Conservation (phyloP, 2,329 filamentous ascomycete genomes). For the Stachybotrys echinatus region DNA sequence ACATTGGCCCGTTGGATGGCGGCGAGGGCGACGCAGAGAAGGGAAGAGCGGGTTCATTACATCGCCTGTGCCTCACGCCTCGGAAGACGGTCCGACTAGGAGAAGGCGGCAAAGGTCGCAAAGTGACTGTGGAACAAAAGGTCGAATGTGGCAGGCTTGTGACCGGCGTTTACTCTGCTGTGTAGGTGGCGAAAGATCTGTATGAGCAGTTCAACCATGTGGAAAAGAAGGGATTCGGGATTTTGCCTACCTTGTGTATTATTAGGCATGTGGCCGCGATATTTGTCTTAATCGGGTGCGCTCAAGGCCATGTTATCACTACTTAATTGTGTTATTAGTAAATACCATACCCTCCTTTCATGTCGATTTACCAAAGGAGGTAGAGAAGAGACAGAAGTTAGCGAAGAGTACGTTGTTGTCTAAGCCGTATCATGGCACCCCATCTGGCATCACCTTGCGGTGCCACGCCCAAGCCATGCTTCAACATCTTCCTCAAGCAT, state of each 20-base stretch:
- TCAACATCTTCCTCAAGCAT: too few relatives aligned
- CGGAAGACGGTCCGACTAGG: conserved; percentile 63
- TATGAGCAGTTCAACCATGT: neutral
- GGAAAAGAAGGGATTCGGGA: neutral
- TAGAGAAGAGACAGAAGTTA: too few relatives aligned
- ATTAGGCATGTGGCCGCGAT: neutral
- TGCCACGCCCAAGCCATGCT: too few relatives aligned
- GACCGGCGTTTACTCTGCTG: conserved; percentile 74
- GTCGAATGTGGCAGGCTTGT: conserved; percentile 81
- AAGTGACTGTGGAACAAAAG: conserved; percentile 74
- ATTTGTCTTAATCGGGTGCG: neutral
- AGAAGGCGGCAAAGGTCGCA: conserved; percentile 55
- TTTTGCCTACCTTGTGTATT: neutral
- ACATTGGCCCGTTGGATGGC: conserved; percentile 72
- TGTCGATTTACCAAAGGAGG: neutral
- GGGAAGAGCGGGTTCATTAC: conserved; percentile 56
- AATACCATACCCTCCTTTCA: neutral
- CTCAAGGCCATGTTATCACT: neutral
- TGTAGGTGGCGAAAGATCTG: conserved; percentile 23
- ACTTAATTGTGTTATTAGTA: neutral
- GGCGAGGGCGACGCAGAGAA: conserved; percentile 53
- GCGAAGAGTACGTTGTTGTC: too few relatives aligned
- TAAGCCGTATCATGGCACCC: too few relatives aligned
- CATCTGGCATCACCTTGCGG: too few relatives aligned
- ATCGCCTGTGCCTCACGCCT: conserved; percentile 78